Evolutionary conservation across 2,329 filamentous ascomycete species (phyloP), one percentile per base, ranked within the genome.

Genomic region (Acarospora socialis): DNA sequence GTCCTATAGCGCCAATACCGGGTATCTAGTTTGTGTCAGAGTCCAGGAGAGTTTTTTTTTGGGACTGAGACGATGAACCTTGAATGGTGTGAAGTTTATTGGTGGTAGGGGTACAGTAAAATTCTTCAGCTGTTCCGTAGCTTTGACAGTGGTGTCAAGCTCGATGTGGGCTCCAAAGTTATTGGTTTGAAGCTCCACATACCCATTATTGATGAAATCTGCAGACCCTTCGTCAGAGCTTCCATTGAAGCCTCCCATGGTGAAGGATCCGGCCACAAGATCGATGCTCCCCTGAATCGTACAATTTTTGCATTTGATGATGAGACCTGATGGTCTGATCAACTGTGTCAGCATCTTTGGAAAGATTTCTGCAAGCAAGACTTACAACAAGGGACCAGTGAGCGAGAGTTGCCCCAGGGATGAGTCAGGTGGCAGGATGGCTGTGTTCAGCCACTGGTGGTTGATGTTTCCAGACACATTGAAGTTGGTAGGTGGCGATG

Each of bases 241-340:
- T 18, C 16, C 16, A 9, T 33, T 21, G 39, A 51, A 47, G 9
- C 43, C 38, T 19, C 51, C 52, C 20, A 51, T 44, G 1, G 47
- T 46, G 6, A 40, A 23, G 8, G 37, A 37, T 18, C 38, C 40
- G n/a, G 32, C 30, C 7, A 32, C 15, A 5, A 57, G 46, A 3
- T 46, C 38, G 8, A 57, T 30, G 13, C 39, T 43, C 4, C 53
- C 54, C 5, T 36, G 43, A 2, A 50, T 48, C 5, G 48, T 45
- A 37, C 54, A 57, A 16, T 50, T 49, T 36, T 51, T 54, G 42
- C 54, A 57, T 8, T 47, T 47, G n/a, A 56, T 33, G 10, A 48
- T 48, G 21, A 23, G 41, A 21, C 4, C 25, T n/a, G 24, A 52
- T 50, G 5, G 49, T 46, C 16, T 43, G 46, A 37, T 50, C 37